A percentile compares a stretch with the other conserved stretches of the same genome.
These are phyloP conservation scores for Hemisphaericaspora xylanilytica DNA, from an alignment of 1,139 yeast species.

Conservation along the genomic window DNA sequence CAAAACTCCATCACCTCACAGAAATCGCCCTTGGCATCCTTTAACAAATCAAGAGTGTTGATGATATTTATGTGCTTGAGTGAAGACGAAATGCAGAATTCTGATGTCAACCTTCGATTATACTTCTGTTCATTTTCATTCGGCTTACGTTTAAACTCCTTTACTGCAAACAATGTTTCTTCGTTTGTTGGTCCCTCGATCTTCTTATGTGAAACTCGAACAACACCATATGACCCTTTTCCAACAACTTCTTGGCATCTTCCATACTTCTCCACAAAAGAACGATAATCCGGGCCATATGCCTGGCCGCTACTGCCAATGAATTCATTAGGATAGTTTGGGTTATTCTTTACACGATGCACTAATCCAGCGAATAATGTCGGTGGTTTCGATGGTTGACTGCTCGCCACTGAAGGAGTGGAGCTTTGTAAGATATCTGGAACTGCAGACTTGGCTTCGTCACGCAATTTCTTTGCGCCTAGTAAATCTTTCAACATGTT, in stretches of 20 bases:
- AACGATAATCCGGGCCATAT: constrained; percentile 28
- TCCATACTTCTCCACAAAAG: constrained; percentile 50
- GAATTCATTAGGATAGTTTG: constrained; percentile 1
- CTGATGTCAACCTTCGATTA: constrained; percentile 44
- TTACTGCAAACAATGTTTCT: constrained; percentile 46
- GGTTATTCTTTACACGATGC: constrained; percentile 52
- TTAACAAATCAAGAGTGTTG: constrained; percentile 79
- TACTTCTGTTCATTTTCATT: constrained; percentile 46
- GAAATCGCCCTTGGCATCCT: constrained; percentile 88
- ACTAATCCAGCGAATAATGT: constrained; percentile 80
- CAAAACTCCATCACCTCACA: constrained; percentile 98
- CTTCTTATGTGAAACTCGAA: constrained; percentile 45
- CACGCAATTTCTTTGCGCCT: constrained; percentile 77
- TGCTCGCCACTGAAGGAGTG: constrained; percentile 5
- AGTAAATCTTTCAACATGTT: constrained; percentile 83
- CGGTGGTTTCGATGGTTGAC: constrained; percentile 47
- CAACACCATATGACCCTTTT: constrained; percentile 49
- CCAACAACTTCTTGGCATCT: constrained; percentile 52
- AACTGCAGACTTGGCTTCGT: constrained; percentile 82
- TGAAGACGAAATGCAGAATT: constrained; percentile 50
- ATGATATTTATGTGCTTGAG: constrained; percentile 58
- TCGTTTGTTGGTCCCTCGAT: constrained; percentile 8
- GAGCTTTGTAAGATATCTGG: constrained; percentile 49
- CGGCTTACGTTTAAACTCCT: constrained; percentile 44
- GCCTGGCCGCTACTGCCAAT: not conserved